A percentile compares a stretch with the other conserved stretches of the same genome.
phyloP scores from a whole-genome alignment of 306 rosid genomes.

The Trifolium pratense region DNA sequence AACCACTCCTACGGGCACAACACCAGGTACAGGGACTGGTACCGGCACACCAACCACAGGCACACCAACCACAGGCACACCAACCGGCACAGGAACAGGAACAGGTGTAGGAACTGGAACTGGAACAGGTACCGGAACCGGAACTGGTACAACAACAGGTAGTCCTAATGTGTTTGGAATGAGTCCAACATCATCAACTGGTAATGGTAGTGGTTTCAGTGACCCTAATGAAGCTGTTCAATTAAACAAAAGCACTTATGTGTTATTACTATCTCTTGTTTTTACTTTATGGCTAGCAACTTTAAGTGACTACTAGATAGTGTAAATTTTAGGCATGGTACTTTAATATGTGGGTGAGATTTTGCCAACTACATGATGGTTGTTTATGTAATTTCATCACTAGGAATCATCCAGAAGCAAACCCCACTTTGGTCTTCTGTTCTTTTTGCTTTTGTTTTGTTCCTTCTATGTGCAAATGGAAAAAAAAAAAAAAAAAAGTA shows the following conservation, averaged over 20 bases:
- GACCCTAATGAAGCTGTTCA: constrained; percentile 46
- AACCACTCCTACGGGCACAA: constrained; percentile 41
- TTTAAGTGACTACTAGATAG: constrained; percentile 41
- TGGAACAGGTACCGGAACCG: constrained; percentile 7
- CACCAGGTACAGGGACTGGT: constrained; percentile 42
- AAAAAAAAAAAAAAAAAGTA: constrained; percentile 19
- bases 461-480: constrained; percentile 25
- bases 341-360: constrained; percentile 55
- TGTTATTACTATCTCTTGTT: constrained; percentile 37
- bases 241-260: constrained; percentile 19
- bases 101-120: constrained; percentile 35
- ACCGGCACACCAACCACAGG: constrained; percentile 39
- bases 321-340: neutral
- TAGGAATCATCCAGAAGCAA: constrained; percentile 57
- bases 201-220: constrained; percentile 33
- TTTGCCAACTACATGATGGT: constrained; percentile 37
- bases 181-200: constrained; percentile 68
- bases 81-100: constrained; percentile 29
- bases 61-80: constrained; percentile 2
- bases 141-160: constrained; percentile 45
- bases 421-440: constrained; percentile 45
- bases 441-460: constrained; percentile 20
- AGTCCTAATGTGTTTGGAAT: constrained; percentile 63
- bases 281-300: constrained; percentile 44
- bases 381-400: constrained; percentile 41